Conservation (phyloP, 2,329 filamentous ascomycete genomes). For the Tympanopsis confertula region DNA sequence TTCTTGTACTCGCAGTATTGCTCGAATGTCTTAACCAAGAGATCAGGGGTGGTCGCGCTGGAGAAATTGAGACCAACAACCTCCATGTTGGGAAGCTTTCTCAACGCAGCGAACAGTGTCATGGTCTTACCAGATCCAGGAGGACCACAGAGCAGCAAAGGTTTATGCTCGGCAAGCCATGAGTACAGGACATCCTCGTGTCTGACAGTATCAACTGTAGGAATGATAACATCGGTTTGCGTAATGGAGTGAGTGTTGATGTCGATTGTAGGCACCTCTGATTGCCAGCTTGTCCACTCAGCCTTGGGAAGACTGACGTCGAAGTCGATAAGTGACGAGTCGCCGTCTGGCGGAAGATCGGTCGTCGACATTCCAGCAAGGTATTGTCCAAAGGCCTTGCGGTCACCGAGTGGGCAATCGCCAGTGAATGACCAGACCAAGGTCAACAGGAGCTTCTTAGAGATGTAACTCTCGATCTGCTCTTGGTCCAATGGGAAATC, state of each 20-base stretch:
- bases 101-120: slow-evolving; percentile 94
- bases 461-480: slow-evolving; percentile 77
- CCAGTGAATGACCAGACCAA: slow-evolving; percentile 93
- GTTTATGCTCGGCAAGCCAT: slow-evolving; percentile 97
- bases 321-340: slow-evolving; percentile 85
- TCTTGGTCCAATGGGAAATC: slow-evolving; percentile 89
- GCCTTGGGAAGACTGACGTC: slow-evolving; percentile 78
- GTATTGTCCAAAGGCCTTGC: slow-evolving; percentile 80
- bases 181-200: slow-evolving; percentile 99
- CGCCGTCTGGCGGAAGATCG: slow-evolving; percentile 69
- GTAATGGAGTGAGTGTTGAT: slow-evolving; percentile 97
- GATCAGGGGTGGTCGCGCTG: slow-evolving; percentile 91
- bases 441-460: slow-evolving; percentile 87
- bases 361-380: slow-evolving; percentile 74
- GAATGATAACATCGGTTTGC: slow-evolving; percentile 96
- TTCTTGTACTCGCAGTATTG: slow-evolving; percentile 99
- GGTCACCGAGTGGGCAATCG: slow-evolving; percentile 78
- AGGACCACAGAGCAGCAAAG: slow-evolving; percentile 87
- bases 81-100: slow-evolving; percentile 97
- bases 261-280: slow-evolving; percentile 84
- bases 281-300: slow-evolving; percentile 89
- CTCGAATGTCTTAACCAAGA: slow-evolving; percentile 97
- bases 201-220: slow-evolving; percentile 89
- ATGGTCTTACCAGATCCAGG: slow-evolving; percentile 99
- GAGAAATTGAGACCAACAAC: slow-evolving; percentile 99